Conservation (phyloP, 208 protist species). For the Leishmania tropica region DNA sequence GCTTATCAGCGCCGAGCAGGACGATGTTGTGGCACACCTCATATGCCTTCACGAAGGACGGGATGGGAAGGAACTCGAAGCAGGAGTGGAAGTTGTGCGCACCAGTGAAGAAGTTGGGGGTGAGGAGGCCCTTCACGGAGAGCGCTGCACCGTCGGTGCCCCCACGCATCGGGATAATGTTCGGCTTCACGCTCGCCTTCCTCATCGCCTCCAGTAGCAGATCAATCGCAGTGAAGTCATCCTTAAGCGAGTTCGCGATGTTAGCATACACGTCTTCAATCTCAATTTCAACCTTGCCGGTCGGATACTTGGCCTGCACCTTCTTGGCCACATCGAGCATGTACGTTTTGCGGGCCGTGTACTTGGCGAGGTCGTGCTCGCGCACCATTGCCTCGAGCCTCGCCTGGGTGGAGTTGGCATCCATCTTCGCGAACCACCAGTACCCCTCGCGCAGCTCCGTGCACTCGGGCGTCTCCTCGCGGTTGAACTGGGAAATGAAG, state of each 20-base stretch:
- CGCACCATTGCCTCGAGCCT: conserved; percentile 66
- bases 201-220: conserved; percentile 70
- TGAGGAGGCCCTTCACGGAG: conserved; percentile 66
- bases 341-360: conserved; percentile 49
- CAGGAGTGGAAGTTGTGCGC: conserved; percentile 90
- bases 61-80: conserved; percentile 83
- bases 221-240: conserved; percentile 67
- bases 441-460: conserved; percentile 84
- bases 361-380: conserved; percentile 65
- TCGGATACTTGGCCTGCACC: conserved; percentile 65
- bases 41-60: conserved; percentile 83
- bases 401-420: conserved; percentile 54
- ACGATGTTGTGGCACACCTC: conserved; percentile 83
- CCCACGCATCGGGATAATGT: conserved; percentile 83
- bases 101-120: conserved; percentile 88
- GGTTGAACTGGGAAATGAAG: conserved; percentile 70
- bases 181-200: conserved; percentile 60
- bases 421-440: conserved; percentile 76
- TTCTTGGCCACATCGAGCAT: conserved; percentile 54
- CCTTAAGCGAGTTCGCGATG: conserved; percentile 64
- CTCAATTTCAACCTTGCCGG: conserved; percentile 57
- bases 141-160: conserved; percentile 85
- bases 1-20: conserved; percentile 45
- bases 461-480: conserved; percentile 75
- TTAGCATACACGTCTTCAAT: conserved; percentile 80